Base-by-base conservation (phyloP, 768 basidiomycete species). In the Suillus subalutaceus region DNA sequence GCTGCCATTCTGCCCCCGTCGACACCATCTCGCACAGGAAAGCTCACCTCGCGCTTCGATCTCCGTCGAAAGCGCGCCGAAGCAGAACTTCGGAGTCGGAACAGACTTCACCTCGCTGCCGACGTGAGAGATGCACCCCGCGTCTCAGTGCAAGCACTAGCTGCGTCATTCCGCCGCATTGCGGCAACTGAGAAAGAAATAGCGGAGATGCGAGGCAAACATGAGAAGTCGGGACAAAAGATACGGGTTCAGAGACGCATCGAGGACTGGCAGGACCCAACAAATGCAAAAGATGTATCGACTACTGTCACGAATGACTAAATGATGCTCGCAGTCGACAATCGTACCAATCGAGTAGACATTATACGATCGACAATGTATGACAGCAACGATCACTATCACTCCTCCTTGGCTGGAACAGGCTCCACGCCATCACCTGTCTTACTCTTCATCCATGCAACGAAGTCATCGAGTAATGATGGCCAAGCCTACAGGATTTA, bases 401-500 rank as follows among this genome's bases (percentile, higher is more conserved):
- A 63, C 26, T 64, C 16, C 38, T 63, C 60, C 55, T 63, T 65
- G 37, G n/a, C 53, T 16, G 53, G 32, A 48, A 59, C 62, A 62
- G 62, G 15, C 37, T 6, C 62, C 41, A 52, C 15, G 40, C 59
- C 38, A 59, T 63, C 8, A 66, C 48, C 12, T 43, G 61, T 63
- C 65, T 69, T 78, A 6, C 65, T 66, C 66, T 76, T 80, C 73
- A 89, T 92, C 90, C 88, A 92, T 3, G 74, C 73, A 6, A 88
- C 91, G 71, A 94, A 94, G 67, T 92, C 88, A 71, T 94, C 93
- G 55, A 94, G 77, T 68, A 93, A 79, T 16, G 91, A 90, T 0
- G 93, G 93, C 93, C 93, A 94, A 41, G 91, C 90, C 91, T 92
- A 32, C 6, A 26, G 48, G 10, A 23, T 64, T 55, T 26, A 67